These are phyloP conservation scores for Ophiostoma ips DNA, from an alignment of 2,329 filamentous ascomycete species.

Conservation along the genomic window DNA sequence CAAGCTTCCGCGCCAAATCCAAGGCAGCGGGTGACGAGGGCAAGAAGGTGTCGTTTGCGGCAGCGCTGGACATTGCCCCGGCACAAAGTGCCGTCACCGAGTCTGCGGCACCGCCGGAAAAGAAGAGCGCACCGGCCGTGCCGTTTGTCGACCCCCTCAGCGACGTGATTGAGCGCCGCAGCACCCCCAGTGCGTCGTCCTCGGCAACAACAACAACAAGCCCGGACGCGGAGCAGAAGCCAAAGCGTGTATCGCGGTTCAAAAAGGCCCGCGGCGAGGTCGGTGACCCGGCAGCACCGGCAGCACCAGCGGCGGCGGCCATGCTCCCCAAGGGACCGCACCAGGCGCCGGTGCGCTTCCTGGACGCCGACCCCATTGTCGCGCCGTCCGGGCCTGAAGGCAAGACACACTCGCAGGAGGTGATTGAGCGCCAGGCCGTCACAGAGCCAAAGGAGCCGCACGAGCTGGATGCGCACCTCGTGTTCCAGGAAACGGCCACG, in stretches of 20 bases:
- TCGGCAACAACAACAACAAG: neutral
- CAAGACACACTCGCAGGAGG: slow-evolving; percentile 42
- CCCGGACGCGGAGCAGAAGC: slow-evolving; percentile 7
- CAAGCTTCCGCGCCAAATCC: slow-evolving; percentile 1
- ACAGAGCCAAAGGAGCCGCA: slow-evolving; percentile 31
- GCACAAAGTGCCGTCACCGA: neutral
- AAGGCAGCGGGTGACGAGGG: slow-evolving; percentile 19
- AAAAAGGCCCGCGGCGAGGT: slow-evolving; percentile 26
- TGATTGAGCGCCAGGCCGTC: slow-evolving; percentile 40
- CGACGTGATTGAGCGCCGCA: slow-evolving; percentile 18
- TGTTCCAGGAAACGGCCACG: slow-evolving; percentile 63
- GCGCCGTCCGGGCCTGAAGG: slow-evolving; percentile 33
- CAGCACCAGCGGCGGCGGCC: neutral
- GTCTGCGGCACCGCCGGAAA: neutral
- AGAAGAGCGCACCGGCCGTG: neutral
- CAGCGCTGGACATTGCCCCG: slow-evolving; percentile 54
- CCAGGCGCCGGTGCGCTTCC: slow-evolving; percentile 28
- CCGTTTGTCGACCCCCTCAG: slow-evolving; percentile 15
- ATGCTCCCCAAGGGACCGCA: slow-evolving; percentile 28
- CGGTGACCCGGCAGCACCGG: neutral
- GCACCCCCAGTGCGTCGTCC: neutral
- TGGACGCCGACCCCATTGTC: slow-evolving; percentile 20
- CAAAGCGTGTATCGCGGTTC: slow-evolving; percentile 38
- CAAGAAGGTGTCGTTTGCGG: slow-evolving; percentile 74
- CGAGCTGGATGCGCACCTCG: slow-evolving; percentile 57